Evolutionary conservation across 345 rosid genomes (phyloP), one percentile per base, ranked within the genome.

Genomic region (Eutrema yunnanense): DNA sequence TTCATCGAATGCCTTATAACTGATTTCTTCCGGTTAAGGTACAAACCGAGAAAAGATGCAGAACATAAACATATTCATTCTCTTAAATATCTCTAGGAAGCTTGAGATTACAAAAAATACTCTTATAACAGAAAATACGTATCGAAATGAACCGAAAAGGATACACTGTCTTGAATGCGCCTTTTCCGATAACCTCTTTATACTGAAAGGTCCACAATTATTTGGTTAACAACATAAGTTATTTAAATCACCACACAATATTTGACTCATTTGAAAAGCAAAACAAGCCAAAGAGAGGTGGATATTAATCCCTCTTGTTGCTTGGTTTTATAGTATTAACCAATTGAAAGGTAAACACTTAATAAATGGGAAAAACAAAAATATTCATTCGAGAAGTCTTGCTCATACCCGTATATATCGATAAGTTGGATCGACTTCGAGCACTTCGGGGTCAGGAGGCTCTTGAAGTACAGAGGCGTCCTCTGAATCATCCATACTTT

Each of bases 1-100:
- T 81, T 91, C 92, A 81, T 94, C 98, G 10, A 94, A 94, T 71
- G 92, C 98, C 85, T 84, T 94, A 78, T 94, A 94, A 33, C 98
- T 93, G 76, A 64, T 55, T 46, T 76, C 54, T 34, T 65, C 41
- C 38, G 60, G 80, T 82, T 52, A 81, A 73, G 80, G 81, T 71
- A 73, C 30, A 56, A 79, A 51, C 65, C 9, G 47, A 73, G 57
- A 49, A 55, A 57, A 9, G 9, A 48, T 33, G 9, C 43, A 63
- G 60, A 19, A 74, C 67, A 54, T 33, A 16, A 30, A 47, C 33
- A 41, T 8, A 78, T 13, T 48, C 44, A 57, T 33, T 54, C 38
- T 36, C 40, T 16, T 12, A 26, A 44, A 29, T 33, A 66, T 9
- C n/a, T 47, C 38, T 46, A 50, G 32, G 29, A 27, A 50, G 50